These are phyloP conservation scores for Yamadazyma spencermartinsiae DNA, from an alignment of 1,139 yeast species.

Conservation along the genomic window DNA sequence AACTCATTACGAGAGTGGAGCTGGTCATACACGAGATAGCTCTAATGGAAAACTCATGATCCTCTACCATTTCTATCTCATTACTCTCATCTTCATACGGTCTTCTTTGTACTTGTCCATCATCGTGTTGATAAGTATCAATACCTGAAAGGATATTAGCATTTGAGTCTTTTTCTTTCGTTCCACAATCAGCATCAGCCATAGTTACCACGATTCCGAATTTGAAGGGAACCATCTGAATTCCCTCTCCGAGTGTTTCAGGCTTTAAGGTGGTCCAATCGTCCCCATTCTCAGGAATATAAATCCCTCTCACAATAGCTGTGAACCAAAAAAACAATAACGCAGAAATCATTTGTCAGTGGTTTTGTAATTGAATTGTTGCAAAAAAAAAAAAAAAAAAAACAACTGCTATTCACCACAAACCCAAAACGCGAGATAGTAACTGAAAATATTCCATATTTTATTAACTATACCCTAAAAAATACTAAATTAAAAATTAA, in stretches of 20 bases:
- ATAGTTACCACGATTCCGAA: slow-evolving; percentile 40
- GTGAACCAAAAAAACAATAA: slow-evolving; percentile 8
- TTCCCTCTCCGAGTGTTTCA: slow-evolving; percentile 19
- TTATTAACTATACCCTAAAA: not conserved
- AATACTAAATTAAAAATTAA: not conserved
- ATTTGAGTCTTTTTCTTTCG: slow-evolving; percentile 11
- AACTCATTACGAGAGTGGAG: slow-evolving; percentile 32
- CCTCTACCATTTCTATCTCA: slow-evolving; percentile 9
- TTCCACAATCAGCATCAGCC: slow-evolving; percentile 16
- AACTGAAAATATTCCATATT: not conserved
- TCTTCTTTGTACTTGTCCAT: slow-evolving; percentile 33
- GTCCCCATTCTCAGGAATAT: slow-evolving; percentile 33
- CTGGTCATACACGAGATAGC: slow-evolving; percentile 37
- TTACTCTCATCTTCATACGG: slow-evolving; percentile 8
- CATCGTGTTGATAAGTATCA: slow-evolving; percentile 24
- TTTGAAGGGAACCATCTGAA: slow-evolving; percentile 27
- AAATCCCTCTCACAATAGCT: slow-evolving; percentile 15
- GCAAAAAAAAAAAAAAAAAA: not conserved
- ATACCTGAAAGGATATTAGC: slow-evolving; percentile 10
- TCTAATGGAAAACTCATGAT: slow-evolving; percentile 18
- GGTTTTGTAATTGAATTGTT: not conserved
- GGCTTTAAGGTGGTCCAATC: slow-evolving; percentile 39
- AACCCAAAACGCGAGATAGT: not conserved
- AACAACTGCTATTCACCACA: not conserved
- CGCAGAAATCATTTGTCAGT: not conserved